A percentile compares a stretch with the other conserved stretches of the same genome.
phyloP scores from a whole-genome alignment of 2,329 filamentous ascomycete genomes.

The Hirsutella rhossiliensis region DNA sequence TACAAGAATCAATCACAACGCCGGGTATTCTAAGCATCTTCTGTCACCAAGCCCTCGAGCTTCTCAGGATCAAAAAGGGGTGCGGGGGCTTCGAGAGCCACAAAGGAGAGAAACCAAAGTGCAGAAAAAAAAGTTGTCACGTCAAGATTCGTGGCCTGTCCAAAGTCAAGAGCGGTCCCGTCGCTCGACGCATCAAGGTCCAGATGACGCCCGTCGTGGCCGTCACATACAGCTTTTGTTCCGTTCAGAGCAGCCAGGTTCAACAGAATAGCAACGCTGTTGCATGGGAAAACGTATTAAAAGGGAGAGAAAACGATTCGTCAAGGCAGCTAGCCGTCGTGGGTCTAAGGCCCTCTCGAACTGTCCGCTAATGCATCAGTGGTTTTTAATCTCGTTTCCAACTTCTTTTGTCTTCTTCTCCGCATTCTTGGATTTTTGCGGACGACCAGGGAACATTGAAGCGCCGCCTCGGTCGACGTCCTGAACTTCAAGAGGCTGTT shows the following conservation, averaged over 20 bases:
- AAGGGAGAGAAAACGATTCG: neutral
- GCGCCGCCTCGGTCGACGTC: conserved; percentile 6
- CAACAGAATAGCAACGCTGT: neutral
- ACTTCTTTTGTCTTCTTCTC: conserved; percentile 5
- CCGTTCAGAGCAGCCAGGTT: neutral
- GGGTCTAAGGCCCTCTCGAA: neutral
- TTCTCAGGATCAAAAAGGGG: neutral
- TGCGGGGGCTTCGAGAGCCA: neutral
- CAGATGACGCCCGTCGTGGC: too few relatives aligned
- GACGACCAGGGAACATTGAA: conserved; percentile 6
- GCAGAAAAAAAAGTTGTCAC: too few relatives aligned
- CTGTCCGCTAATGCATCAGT: neutral
- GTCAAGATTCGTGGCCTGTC: too few relatives aligned
- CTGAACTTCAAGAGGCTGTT: conserved; percentile 3
- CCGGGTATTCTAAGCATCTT: neutral
- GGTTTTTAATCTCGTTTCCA: neutral
- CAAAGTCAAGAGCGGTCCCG: too few relatives aligned
- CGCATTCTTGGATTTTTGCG: conserved; percentile 6
- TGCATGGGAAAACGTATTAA: neutral
- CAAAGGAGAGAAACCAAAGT: neutral
- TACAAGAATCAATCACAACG: neutral
- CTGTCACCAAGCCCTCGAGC: neutral
- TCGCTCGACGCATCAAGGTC: too few relatives aligned
- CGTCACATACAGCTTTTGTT: too few relatives aligned
- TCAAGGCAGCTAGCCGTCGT: neutral